Conservation (phyloP, 2,329 filamentous ascomycete genomes). For the Apiospora phragmitis region DNA sequence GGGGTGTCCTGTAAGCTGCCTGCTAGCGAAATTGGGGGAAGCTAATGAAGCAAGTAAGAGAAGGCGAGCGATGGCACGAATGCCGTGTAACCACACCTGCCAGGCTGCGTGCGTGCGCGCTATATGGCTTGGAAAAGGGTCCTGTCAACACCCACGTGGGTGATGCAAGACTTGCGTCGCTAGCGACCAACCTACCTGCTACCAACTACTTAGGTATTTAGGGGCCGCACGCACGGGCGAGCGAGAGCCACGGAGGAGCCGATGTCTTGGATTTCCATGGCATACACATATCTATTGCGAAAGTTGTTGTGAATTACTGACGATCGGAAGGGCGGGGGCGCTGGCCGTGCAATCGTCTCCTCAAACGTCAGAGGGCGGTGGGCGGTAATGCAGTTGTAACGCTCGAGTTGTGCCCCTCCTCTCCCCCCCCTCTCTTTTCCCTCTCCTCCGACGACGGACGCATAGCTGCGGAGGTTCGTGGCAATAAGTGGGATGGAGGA, state of each 20-base stretch:
- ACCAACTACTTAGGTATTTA: neutral
- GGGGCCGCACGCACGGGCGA: neutral
- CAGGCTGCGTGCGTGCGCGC: no score
- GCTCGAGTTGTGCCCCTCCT: neutral
- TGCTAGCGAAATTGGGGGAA: neutral
- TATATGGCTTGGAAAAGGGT: neutral
- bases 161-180: neutral
- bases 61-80: neutral
- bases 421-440: neutral
- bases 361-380: neutral
- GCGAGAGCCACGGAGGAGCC: neutral
- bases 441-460: neutral
- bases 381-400: neutral
- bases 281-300: neutral
- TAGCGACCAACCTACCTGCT: neutral
- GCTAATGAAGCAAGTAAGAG: neutral
- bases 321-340: neutral
- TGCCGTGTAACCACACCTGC: constrained; percentile 8
- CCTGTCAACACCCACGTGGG: neutral
- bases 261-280: neutral
- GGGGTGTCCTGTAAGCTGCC: neutral
- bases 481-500: neutral
- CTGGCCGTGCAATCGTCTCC: neutral
- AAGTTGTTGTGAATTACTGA: neutral
- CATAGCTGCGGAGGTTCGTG: neutral